phyloP scores from a whole-genome alignment of 306 rosid genomes.

The Arachis hypogaea region DNA sequence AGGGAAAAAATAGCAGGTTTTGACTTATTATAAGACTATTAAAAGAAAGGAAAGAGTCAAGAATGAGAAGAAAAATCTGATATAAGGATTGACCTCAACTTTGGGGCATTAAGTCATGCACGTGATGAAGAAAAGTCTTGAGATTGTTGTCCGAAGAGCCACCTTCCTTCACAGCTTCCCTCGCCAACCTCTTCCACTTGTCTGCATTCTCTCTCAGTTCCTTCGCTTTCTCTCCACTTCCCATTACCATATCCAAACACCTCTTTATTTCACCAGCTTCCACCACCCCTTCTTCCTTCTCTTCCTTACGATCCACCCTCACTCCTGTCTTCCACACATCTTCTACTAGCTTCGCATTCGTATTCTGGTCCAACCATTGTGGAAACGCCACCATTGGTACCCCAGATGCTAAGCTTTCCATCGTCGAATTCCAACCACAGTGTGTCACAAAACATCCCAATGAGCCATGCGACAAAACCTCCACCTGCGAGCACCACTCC shows the following conservation, averaged over 20 bases:
- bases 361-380: conserved; percentile 59
- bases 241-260: conserved; percentile 60
- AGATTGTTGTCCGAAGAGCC: conserved; percentile 48
- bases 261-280: conserved; percentile 45
- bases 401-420: conserved; percentile 54
- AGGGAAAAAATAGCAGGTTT: too few relatives aligned
- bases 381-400: conserved; percentile 62
- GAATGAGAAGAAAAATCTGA: background rate
- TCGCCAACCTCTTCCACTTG: conserved; percentile 52
- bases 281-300: conserved; percentile 46
- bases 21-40: too few relatives aligned
- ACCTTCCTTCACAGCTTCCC: conserved; percentile 47
- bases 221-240: conserved; percentile 40
- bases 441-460: conserved; percentile 60
- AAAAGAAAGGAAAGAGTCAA: background rate
- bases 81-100: background rate
- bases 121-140: conserved; percentile 21
- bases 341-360: conserved; percentile 53
- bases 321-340: conserved; percentile 58
- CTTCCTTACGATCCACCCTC: conserved; percentile 31
- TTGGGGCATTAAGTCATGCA: background rate
- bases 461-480: conserved; percentile 52
- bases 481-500: conserved; percentile 62
- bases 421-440: conserved; percentile 65
- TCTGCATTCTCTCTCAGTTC: conserved; percentile 47